Evolutionary conservation across 2,329 filamentous ascomycete species (phyloP).

Genomic region (Talaromyces verruculosus): DNA sequence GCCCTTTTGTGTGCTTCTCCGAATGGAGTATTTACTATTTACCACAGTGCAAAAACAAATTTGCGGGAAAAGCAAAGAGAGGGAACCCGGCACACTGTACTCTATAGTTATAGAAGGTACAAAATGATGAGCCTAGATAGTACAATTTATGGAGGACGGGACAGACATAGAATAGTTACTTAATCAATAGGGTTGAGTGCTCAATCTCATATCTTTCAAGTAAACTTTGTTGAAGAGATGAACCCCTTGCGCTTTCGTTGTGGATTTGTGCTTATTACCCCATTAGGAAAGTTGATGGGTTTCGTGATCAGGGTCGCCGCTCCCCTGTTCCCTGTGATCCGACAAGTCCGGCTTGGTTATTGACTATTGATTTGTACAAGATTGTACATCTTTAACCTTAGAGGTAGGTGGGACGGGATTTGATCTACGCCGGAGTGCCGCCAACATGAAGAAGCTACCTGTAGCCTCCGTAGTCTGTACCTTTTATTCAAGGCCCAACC

Average conservation of each 20-base stretch:
- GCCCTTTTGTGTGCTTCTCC: background rate
- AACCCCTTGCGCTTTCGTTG: background rate
- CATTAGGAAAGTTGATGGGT: background rate
- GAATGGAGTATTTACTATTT: background rate
- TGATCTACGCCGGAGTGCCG: background rate
- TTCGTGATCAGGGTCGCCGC: background rate
- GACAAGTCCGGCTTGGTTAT: background rate
- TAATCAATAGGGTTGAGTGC: background rate
- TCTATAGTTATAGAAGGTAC: background rate
- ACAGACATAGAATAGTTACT: background rate
- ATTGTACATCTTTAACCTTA: background rate
- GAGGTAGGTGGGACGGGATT: background rate
- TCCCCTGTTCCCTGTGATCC: background rate
- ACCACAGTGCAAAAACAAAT: background rate
- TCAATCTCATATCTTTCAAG: background rate
- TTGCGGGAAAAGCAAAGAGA: conserved; percentile 2
- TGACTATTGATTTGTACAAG: background rate
- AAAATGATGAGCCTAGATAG: background rate
- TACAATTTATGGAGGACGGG: background rate
- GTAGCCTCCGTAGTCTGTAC: background rate
- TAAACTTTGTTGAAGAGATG: background rate
- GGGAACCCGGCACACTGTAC: background rate
- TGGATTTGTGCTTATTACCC: background rate
- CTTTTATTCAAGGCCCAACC: background rate
- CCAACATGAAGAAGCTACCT: background rate